Percentiles rank a stretch among this genome's conserved stretches.
phyloP scores from a whole-genome alignment of 768 basidiomycete genomes.

The Mycena floridula region DNA sequence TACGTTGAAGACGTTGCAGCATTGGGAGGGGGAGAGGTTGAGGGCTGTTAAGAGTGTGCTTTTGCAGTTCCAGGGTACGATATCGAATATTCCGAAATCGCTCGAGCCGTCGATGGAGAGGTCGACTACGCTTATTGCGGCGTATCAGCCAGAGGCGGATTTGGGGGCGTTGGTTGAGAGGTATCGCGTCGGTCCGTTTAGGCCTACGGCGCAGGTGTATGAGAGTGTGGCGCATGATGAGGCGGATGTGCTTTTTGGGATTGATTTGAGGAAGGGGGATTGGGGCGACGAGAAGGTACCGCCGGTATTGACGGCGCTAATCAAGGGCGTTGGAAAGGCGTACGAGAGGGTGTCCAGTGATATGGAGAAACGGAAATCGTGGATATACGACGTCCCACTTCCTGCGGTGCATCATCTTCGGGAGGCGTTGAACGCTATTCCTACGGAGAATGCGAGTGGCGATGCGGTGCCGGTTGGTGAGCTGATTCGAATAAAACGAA shows the following conservation, averaged over 20 bases:
- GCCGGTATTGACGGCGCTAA: slow-evolving; percentile 62
- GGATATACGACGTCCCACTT: slow-evolving; percentile 94
- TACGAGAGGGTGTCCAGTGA: slow-evolving; percentile 61
- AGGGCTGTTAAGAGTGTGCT: slow-evolving; percentile 84
- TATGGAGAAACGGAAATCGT: slow-evolving; percentile 78
- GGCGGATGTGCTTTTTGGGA: slow-evolving; percentile 84
- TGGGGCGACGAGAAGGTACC: slow-evolving; percentile 62
- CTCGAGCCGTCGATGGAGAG: slow-evolving; percentile 61
- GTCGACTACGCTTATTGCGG: slow-evolving; percentile 68
- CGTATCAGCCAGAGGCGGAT: slow-evolving; percentile 87
- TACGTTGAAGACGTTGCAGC: slow-evolving; percentile 70
- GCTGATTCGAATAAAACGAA: slow-evolving; percentile 55
- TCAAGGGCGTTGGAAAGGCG: slow-evolving; percentile 55
- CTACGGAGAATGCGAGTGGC: too few species aligned
- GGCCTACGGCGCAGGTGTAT: slow-evolving; percentile 79
- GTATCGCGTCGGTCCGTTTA: slow-evolving; percentile 90
- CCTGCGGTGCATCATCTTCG: slow-evolving; percentile 79
- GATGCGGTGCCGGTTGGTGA: slow-evolving; percentile 47
- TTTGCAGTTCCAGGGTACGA: slow-evolving; percentile 80
- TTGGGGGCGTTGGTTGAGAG: slow-evolving; percentile 84
- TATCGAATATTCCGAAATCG: slow-evolving; percentile 65
- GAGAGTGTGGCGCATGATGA: slow-evolving; percentile 81
- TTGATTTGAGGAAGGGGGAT: slow-evolving; percentile 75
- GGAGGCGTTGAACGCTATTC: slow-evolving; percentile 75
- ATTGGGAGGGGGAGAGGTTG: slow-evolving; percentile 82